Conservation (phyloP, 768 basidiomycete genomes). For the Leccinum arenicola region DNA sequence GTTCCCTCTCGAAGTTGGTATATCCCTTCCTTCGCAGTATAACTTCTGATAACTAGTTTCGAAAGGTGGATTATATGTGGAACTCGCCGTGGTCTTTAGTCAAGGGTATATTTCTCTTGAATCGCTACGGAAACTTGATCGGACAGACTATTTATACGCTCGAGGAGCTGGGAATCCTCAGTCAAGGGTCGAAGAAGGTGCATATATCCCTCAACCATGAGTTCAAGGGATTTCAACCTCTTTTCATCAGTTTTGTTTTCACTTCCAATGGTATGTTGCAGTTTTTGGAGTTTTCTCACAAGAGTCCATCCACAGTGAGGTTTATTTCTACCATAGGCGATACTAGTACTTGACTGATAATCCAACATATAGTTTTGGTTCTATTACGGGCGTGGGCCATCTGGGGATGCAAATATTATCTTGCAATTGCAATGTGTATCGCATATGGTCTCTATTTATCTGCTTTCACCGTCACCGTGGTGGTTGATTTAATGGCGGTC, state of each 20-base stretch:
- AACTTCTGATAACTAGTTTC: not conserved
- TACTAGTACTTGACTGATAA: not conserved
- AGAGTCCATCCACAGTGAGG: conserved; percentile 16
- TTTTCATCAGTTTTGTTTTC: conserved; percentile 9
- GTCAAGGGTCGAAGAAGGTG: conserved; percentile 6
- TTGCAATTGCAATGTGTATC: not conserved
- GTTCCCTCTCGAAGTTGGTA: conserved; percentile 12
- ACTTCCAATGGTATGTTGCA: not conserved
- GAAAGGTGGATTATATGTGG: conserved; percentile 10
- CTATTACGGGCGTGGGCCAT: conserved; percentile 18
- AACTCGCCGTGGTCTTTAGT: not conserved
- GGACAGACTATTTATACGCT: conserved; percentile 8
- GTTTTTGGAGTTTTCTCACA: not conserved
- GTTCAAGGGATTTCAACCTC: not conserved
- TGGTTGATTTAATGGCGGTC: not conserved
- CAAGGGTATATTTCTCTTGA: conserved; percentile 16
- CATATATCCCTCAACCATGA: not conserved
- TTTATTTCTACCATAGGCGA: not conserved
- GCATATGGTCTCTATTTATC: conserved; percentile 5
- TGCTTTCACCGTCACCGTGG: not conserved
- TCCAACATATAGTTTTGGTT: conserved; percentile 8
- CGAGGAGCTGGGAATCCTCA: conserved; percentile 14
- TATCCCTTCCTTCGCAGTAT: not conserved
- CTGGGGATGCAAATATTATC: conserved; percentile 6
- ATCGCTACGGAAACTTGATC: conserved; percentile 14